Conservation (phyloP, 768 basidiomycete species). For the Termitomyces heimii region DNA sequence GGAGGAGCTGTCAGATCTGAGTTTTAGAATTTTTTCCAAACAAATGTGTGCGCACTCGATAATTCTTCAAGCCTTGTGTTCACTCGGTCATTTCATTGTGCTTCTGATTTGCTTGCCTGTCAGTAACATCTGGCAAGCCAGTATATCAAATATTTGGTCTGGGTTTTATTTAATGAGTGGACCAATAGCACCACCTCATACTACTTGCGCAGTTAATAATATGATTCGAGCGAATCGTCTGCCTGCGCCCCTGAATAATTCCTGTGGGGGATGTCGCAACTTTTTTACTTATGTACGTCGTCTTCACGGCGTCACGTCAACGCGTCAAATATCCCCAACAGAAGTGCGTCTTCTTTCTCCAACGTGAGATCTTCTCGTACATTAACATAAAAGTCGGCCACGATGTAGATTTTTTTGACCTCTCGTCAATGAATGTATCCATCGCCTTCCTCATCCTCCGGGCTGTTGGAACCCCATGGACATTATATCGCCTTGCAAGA, state of each 20-base stretch:
- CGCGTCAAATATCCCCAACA: conserved; percentile 9
- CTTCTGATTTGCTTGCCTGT: conserved; percentile 16
- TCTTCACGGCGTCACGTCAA: conserved; percentile 15
- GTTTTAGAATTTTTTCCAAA: background rate
- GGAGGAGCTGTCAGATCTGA: background rate
- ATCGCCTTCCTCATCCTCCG: conserved; percentile 6
- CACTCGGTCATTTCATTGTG: background rate
- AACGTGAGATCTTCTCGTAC: conserved; percentile 6
- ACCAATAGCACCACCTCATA: background rate
- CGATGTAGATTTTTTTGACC: background rate
- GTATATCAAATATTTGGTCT: background rate
- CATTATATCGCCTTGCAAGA: background rate
- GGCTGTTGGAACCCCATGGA: background rate
- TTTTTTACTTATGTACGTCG: conserved; percentile 9
- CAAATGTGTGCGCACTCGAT: conserved; percentile 4
- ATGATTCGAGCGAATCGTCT: background rate
- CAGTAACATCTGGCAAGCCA: conserved; percentile 9
- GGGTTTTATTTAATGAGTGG: background rate
- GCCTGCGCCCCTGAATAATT: conserved; percentile 17
- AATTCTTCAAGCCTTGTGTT: conserved; percentile 1
- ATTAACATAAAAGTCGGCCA: conserved; percentile 7
- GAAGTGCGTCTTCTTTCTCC: conserved; percentile 11
- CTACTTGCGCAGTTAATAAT: background rate
- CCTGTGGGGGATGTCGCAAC: conserved; percentile 11
- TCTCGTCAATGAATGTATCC: conserved; percentile 15